These are phyloP conservation scores for Papiliotrema laurentii DNA, from an alignment of 1,284 basidiomycete genomes.

Conservation along the genomic window DNA sequence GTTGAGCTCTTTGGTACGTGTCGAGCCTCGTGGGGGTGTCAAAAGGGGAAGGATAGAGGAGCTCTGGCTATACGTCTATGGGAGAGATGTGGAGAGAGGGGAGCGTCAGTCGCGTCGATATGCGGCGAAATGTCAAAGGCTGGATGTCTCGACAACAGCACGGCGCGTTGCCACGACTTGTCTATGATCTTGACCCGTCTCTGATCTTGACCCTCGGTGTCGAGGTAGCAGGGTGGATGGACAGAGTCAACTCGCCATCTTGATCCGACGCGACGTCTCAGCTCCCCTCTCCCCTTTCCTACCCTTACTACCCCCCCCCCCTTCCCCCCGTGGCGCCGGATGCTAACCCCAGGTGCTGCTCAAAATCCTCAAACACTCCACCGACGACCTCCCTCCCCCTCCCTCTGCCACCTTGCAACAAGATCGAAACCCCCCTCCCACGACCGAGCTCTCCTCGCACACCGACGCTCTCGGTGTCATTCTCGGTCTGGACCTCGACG, in stretches of 20 bases:
- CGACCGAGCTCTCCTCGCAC: conserved; percentile 38
- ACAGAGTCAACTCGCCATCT: too few species aligned
- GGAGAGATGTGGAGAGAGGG: neutral
- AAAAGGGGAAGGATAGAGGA: neutral
- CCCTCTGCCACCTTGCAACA: conserved; percentile 29
- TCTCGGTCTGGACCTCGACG: conserved; percentile 87
- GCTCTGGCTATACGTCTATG: neutral
- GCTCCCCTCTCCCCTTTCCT: neutral
- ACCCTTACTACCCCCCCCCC: neutral
- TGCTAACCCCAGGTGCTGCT: conserved; percentile 66
- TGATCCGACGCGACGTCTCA: neutral
- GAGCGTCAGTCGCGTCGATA: too few species aligned
- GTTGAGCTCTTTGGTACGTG: conserved; percentile 74
- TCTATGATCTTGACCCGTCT: too few species aligned
- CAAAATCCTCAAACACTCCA: conserved; percentile 78
- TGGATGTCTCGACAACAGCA: too few species aligned
- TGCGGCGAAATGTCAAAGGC: too few species aligned
- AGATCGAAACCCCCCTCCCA: conserved; percentile 41
- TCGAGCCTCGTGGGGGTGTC: neutral
- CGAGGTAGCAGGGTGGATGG: too few species aligned
- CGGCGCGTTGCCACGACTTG: too few species aligned
- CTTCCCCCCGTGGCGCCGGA: neutral
- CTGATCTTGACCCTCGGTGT: too few species aligned
- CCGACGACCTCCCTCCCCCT: conserved; percentile 44
- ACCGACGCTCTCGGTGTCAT: conserved; percentile 74